phyloP scores from a whole-genome alignment of 1,284 basidiomycete species.

The Ceratobasidium sp. region DNA sequence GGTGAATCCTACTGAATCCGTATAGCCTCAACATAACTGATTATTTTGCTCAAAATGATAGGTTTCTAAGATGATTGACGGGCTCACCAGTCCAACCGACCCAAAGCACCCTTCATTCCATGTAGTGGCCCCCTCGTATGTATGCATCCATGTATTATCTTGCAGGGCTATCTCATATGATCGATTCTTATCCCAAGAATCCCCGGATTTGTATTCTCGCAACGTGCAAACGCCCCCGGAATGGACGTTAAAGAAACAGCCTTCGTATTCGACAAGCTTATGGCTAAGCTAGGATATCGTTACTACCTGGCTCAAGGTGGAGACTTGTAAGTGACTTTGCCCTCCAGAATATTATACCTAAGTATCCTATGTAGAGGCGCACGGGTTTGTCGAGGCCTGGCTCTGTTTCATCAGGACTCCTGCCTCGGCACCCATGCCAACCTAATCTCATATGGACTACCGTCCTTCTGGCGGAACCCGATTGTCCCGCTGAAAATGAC shows the following conservation, averaged over 20 bases:
- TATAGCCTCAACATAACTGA: background rate
- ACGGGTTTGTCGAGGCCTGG: conserved; percentile 47
- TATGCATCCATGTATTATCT: background rate
- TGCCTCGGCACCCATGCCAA: conserved; percentile 48
- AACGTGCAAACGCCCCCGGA: conserved; percentile 46
- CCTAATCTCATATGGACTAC: conserved; percentile 33
- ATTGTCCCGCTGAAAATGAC: conserved; percentile 40
- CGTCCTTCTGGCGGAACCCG: conserved; percentile 40
- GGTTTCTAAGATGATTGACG: conserved; percentile 50
- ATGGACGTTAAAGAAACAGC: conserved; percentile 45
- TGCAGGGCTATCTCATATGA: background rate
- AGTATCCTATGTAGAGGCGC: conserved; percentile 45
- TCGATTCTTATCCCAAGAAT: conserved; percentile 35
- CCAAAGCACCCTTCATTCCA: conserved; percentile 50
- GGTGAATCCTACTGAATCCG: conserved; percentile 9
- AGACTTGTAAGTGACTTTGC: conserved; percentile 46
- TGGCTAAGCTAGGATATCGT: conserved; percentile 49
- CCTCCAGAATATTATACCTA: background rate
- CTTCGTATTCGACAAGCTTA: conserved; percentile 48
- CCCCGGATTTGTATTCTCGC: conserved; percentile 49
- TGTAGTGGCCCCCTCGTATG: conserved; percentile 50
- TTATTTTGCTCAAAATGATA: background rate
- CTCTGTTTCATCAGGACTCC: conserved; percentile 46
- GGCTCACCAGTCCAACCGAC: conserved; percentile 47
- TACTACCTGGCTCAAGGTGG: conserved; percentile 51